Evolutionary conservation across 1,284 basidiomycete species (phyloP).

Genomic region (Cryptococcus jaspeensis): DNA sequence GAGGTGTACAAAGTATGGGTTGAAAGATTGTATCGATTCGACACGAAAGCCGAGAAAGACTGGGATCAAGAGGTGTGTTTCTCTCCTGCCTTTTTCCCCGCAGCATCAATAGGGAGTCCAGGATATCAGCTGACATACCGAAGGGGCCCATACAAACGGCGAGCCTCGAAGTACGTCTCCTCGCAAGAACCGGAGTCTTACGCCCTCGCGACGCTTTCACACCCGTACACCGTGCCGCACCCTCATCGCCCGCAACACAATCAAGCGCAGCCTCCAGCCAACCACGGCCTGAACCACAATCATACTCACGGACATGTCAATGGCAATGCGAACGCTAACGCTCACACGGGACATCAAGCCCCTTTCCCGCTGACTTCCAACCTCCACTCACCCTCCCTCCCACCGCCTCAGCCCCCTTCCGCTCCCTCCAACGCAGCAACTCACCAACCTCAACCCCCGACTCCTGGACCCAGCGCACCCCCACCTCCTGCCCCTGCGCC

Average conservation of each 20-base stretch:
- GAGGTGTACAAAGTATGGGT: constrained; percentile 40
- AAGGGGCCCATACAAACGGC: constrained; percentile 30
- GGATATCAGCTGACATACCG: not conserved
- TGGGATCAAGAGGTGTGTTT: constrained; percentile 40
- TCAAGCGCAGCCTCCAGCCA: not conserved
- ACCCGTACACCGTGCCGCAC: not conserved
- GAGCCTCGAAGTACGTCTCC: constrained; percentile 14
- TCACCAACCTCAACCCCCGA: not conserved
- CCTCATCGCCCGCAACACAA: not conserved
- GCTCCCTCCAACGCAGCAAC: too few species aligned
- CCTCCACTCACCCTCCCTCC: too few species aligned
- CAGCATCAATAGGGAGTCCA: too few species aligned
- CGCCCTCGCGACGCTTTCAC: not conserved
- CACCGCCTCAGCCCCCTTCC: too few species aligned
- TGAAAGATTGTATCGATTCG: constrained; percentile 40
- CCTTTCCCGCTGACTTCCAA: too few species aligned
- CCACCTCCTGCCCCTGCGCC: not conserved
- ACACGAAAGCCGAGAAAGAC: constrained; percentile 42
- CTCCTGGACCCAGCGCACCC: not conserved
- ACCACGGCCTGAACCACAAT: not conserved
- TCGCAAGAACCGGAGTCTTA: not conserved
- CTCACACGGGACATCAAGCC: too few species aligned
- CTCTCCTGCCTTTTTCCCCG: not conserved
- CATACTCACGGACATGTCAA: too few species aligned
- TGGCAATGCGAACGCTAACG: too few species aligned